A percentile compares a stretch with the other conserved stretches of the same genome.
Conservation (phyloP, 2,329 filamentous ascomycete genomes). For the Aspergillus fumigatiaffinis region DNA sequence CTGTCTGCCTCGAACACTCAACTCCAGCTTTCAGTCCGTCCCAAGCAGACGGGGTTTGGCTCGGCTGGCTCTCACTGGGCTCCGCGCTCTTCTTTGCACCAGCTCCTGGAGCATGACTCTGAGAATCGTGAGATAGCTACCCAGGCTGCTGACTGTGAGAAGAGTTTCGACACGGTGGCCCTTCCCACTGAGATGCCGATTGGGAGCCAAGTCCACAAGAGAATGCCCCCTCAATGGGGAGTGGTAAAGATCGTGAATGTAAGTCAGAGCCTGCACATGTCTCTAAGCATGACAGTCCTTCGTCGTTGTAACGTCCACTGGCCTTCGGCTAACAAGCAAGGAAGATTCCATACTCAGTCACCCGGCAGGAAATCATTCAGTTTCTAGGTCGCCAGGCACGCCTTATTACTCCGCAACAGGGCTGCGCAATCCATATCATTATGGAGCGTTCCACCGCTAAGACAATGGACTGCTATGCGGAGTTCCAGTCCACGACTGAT, state of each 20-base stretch:
- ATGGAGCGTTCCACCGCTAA: conserved; percentile 57
- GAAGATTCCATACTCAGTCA: conserved; percentile 50
- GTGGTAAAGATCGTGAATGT: conserved; percentile 38
- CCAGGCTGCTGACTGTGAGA: not conserved
- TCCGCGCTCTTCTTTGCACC: not conserved
- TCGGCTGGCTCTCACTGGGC: not conserved
- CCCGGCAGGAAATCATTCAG: conserved; percentile 46
- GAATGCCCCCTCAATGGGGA: conserved; percentile 19
- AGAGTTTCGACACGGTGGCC: conserved; percentile 12
- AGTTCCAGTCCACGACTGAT: conserved; percentile 38
- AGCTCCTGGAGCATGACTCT: conserved; percentile 1
- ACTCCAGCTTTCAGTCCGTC: not conserved
- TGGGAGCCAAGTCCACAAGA: conserved; percentile 20
- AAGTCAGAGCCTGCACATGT: conserved; percentile 13
- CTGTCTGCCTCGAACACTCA: not conserved
- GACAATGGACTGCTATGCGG: conserved; percentile 53
- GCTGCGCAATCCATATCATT: conserved; percentile 52
- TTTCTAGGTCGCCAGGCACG: conserved; percentile 44
- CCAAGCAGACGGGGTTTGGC: not conserved
- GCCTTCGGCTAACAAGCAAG: conserved; percentile 4
- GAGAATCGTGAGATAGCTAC: not conserved
- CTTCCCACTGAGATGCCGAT: conserved; percentile 25
- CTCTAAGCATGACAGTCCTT: not conserved
- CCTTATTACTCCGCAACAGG: conserved; percentile 34
- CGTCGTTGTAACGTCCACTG: conserved; percentile 1